A percentile compares a stretch with the other conserved stretches of the same genome.
Conservation (phyloP, 2,329 filamentous ascomycete genomes). For the Talaromyces verruculosus region DNA sequence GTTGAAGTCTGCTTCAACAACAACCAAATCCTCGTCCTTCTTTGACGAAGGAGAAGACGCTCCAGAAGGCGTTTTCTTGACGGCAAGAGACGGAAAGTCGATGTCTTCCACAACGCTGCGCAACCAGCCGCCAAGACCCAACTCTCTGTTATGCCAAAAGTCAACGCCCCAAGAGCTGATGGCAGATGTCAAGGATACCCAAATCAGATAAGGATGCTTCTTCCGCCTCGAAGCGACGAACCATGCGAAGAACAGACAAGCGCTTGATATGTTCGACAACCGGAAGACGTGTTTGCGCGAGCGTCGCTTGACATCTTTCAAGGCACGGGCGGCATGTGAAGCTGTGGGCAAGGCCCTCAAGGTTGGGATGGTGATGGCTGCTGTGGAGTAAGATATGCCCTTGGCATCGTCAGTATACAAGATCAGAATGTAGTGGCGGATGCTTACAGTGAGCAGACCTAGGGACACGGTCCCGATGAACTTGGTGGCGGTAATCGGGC, state of each 20-base stretch:
- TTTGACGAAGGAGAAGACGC: constrained; percentile 30
- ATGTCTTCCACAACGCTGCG: constrained; percentile 46
- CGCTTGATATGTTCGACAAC: constrained; percentile 67
- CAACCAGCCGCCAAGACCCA: constrained; percentile 46
- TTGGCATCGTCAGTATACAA: constrained; percentile 41
- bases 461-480: constrained; percentile 90
- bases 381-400: constrained; percentile 87
- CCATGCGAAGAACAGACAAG: constrained; percentile 75
- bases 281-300: constrained; percentile 65
- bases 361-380: constrained; percentile 73
- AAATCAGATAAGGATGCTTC: constrained; percentile 86
- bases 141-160: constrained; percentile 69
- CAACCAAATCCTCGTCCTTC: constrained; percentile 41
- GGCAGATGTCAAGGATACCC: constrained; percentile 67
- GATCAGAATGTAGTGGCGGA: constrained; percentile 36
- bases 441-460: constrained; percentile 75
- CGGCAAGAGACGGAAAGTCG: constrained; percentile 25
- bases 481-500: constrained; percentile 75
- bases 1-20: constrained; percentile 43
- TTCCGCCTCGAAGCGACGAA: constrained; percentile 69
- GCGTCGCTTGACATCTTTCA: constrained; percentile 64
- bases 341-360: constrained; percentile 80
- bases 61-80: constrained; percentile 24
- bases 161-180: constrained; percentile 57
- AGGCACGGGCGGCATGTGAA: constrained; percentile 66